phyloP scores from a whole-genome alignment of 441 rosid species.

The Codiaeum variegatum region DNA sequence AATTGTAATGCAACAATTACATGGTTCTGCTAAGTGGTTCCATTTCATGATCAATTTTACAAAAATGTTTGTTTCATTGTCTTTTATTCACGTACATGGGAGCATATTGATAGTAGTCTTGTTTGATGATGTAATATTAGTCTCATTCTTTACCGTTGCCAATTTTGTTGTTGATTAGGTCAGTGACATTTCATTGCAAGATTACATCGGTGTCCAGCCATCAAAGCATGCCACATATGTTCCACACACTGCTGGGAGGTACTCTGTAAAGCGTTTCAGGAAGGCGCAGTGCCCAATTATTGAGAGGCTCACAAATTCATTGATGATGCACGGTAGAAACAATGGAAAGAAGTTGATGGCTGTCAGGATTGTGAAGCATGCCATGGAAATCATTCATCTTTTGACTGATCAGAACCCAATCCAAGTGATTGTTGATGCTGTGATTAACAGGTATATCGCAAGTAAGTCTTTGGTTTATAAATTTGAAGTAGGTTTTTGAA shows the following conservation, averaged over 20 bases:
- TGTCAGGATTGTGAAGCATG: constrained; percentile 66
- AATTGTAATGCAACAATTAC: neutral
- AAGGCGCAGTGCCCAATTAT: constrained; percentile 90
- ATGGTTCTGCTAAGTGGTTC: neutral
- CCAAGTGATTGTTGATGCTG: constrained; percentile 80
- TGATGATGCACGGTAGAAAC: constrained; percentile 88
- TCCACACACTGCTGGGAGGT: constrained; percentile 89
- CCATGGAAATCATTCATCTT: constrained; percentile 81
- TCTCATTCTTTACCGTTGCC: neutral
- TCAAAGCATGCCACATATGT: constrained; percentile 79
- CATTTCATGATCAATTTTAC: neutral
- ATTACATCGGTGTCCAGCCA: constrained; percentile 60
- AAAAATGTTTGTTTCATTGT: no score
- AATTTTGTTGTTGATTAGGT: constrained; percentile 32
- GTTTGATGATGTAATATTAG: neutral
- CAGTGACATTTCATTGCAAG: constrained; percentile 54
- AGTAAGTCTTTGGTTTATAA: neutral
- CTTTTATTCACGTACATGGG: neutral
- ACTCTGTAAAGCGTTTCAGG: constrained; percentile 83
- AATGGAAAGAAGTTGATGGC: constrained; percentile 87
- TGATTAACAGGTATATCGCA: constrained; percentile 63
- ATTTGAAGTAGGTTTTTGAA: no score
- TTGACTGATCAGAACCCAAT: constrained; percentile 76
- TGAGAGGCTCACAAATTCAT: constrained; percentile 81
- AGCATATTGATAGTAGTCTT: neutral